Percentiles rank a stretch among this genome's conserved stretches.
phyloP scores from a whole-genome alignment of 148 eudicot genomes.

The Fagopyrum homotropicum region DNA sequence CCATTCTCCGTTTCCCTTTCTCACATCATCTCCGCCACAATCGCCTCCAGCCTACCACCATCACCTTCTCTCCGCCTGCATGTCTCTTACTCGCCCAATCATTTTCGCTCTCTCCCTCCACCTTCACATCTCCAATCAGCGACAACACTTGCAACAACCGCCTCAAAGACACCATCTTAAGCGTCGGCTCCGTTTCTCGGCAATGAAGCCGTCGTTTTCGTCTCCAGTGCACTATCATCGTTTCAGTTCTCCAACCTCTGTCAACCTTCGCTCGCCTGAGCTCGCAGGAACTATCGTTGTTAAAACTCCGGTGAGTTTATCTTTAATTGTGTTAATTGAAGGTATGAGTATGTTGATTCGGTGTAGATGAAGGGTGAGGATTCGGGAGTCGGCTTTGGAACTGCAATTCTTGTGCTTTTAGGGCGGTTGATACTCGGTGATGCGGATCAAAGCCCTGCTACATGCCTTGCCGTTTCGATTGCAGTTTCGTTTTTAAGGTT shows the following conservation, averaged over 20 bases:
- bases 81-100: no score
- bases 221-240: slow-evolving; percentile 50
- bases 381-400: slow-evolving; percentile 25
- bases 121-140: no score
- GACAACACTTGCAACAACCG: slow-evolving; percentile 20
- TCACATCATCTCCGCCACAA: no score
- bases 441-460: slow-evolving; percentile 35
- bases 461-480: slow-evolving; percentile 39
- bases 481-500: slow-evolving; percentile 45
- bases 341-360: no score
- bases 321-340: slow-evolving; percentile 4
- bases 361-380: slow-evolving; percentile 22
- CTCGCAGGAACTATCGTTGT: slow-evolving; percentile 45
- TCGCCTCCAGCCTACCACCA: no score
- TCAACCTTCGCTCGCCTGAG: slow-evolving; percentile 14
- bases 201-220: slow-evolving; percentile 56
- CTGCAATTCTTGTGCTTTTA: slow-evolving; percentile 24
- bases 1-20: no score
- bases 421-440: slow-evolving; percentile 35
- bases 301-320: slow-evolving; percentile 49
- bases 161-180: slow-evolving; percentile 18
- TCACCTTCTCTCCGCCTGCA: no score
- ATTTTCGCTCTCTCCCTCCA: no score
- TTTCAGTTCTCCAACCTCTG: slow-evolving; percentile 23
- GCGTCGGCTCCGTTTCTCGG: slow-evolving; percentile 41